Conservation (phyloP, 2,329 filamentous ascomycete species). For the Hypoxylon sp. region DNA sequence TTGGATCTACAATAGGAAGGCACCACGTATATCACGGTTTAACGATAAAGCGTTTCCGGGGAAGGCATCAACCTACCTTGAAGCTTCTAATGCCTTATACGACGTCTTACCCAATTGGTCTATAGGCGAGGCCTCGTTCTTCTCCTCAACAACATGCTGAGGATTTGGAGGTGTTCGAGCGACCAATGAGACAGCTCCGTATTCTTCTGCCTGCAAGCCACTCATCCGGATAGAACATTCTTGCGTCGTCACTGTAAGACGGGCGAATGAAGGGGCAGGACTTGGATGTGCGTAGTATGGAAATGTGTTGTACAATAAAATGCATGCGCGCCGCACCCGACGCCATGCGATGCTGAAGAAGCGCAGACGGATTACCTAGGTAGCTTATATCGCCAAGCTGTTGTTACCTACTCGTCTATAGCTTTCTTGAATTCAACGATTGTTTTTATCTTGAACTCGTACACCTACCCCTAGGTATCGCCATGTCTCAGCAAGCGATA, state of each 20-base stretch:
- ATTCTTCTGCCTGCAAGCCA: constrained; percentile 54
- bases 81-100: too few relatives aligned
- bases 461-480: not conserved
- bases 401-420: not conserved
- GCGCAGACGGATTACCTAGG: not conserved
- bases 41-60: constrained; percentile 2
- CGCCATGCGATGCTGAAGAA: constrained; percentile 10
- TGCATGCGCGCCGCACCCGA: not conserved
- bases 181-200: constrained; percentile 51
- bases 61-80: not conserved
- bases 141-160: not conserved
- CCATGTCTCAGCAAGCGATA: constrained; percentile 33
- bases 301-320: constrained; percentile 14
- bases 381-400: not conserved
- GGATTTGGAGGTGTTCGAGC: not conserved
- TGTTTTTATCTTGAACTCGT: not conserved
- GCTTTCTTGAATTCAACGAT: constrained; percentile 12
- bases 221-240: constrained; percentile 31
- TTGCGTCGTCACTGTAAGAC: constrained; percentile 6
- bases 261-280: constrained; percentile 11
- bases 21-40: not conserved
- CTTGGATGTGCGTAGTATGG: not conserved
- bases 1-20: constrained; percentile 1
- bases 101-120: not conserved
- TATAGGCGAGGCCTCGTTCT: not conserved